Conservation (phyloP, 1,139 yeast species). For the Zygosaccharomyces pseudobailii region DNA sequence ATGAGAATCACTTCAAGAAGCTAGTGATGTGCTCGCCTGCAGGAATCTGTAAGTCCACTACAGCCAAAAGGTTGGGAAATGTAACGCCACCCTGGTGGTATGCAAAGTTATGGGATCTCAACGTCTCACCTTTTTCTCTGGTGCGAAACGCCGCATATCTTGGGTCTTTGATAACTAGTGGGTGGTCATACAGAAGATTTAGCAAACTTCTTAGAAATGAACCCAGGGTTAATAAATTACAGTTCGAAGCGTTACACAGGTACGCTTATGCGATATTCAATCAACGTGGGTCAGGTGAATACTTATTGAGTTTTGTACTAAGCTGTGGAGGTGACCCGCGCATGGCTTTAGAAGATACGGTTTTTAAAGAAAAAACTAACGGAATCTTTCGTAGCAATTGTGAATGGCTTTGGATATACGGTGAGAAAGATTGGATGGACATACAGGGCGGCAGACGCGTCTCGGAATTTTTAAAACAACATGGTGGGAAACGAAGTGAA, state of each 20-base stretch:
- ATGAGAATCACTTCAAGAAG: conserved; percentile 57
- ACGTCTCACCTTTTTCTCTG: conserved; percentile 64
- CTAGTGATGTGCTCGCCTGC: conserved; percentile 82
- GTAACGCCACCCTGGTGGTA: conserved; percentile 59
- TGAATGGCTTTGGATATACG: conserved; percentile 64
- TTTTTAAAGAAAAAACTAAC: conserved; percentile 35
- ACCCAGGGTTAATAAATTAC: conserved; percentile 36
- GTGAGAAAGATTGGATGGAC: conserved; percentile 79
- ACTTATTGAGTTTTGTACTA: conserved; percentile 60
- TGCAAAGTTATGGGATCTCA: conserved; percentile 59
- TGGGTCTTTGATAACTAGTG: conserved; percentile 68
- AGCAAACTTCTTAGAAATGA: conserved; percentile 39
- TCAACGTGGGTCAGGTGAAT: conserved; percentile 71
- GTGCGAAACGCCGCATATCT: conserved; percentile 61
- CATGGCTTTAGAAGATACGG: conserved; percentile 50
- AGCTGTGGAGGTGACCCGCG: conserved; percentile 77
- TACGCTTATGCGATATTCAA: conserved; percentile 70
- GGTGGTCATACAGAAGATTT: conserved; percentile 71
- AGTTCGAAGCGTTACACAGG: conserved; percentile 48
- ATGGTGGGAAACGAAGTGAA: conserved; percentile 31
- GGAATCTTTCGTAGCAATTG: conserved; percentile 38
- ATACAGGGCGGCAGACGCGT: conserved; percentile 45
- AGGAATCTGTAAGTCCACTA: conserved; percentile 44
- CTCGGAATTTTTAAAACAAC: conserved; percentile 32
- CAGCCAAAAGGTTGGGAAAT: conserved; percentile 30